Evolutionary conservation across 805 yeast genomes (phyloP).

Genomic region (Metschnikowia borealis): DNA sequence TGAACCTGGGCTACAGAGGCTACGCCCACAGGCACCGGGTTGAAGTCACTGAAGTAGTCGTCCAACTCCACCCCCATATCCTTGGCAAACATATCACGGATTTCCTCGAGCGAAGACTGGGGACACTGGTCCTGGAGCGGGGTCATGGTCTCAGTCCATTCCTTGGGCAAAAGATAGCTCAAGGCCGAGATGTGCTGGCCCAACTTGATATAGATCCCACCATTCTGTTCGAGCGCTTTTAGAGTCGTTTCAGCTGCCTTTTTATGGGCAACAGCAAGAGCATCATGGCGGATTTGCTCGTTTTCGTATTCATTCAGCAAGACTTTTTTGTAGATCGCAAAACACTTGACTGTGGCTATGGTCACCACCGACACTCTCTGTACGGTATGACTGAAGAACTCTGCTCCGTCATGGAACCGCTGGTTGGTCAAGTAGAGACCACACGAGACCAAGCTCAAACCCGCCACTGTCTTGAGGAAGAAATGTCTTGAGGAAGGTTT

Average conservation of each 20-base stretch:
- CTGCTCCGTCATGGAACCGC: conserved; percentile 26
- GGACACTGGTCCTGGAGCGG: conserved; percentile 94
- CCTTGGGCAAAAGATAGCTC: conserved; percentile 83
- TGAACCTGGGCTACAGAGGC: conserved; percentile 98
- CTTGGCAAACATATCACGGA: conserved; percentile 56
- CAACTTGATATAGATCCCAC: conserved; percentile 88
- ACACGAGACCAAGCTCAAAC: conserved; percentile 14
- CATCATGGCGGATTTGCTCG: conserved; percentile 43
- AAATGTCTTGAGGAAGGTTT: not conserved
- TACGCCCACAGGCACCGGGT: conserved; percentile 79
- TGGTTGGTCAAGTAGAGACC: conserved; percentile 37
- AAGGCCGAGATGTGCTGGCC: conserved; percentile 94
- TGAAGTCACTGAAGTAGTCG: conserved; percentile 65
- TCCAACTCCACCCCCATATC: conserved; percentile 63
- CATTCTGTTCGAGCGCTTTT: conserved; percentile 75
- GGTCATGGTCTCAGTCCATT: conserved; percentile 94
- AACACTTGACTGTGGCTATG: conserved; percentile 68
- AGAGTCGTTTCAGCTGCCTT: conserved; percentile 77
- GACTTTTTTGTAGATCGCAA: conserved; percentile 59
- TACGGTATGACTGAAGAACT: conserved; percentile 32
- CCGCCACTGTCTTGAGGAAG: not conserved
- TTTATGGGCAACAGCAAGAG: conserved; percentile 63
- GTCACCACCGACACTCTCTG: conserved; percentile 62
- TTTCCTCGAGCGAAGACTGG: conserved; percentile 63
- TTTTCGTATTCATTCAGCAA: conserved; percentile 43